Evolutionary conservation across 1,284 basidiomycete species (phyloP).

Genomic region (Entoloma clypeatum): DNA sequence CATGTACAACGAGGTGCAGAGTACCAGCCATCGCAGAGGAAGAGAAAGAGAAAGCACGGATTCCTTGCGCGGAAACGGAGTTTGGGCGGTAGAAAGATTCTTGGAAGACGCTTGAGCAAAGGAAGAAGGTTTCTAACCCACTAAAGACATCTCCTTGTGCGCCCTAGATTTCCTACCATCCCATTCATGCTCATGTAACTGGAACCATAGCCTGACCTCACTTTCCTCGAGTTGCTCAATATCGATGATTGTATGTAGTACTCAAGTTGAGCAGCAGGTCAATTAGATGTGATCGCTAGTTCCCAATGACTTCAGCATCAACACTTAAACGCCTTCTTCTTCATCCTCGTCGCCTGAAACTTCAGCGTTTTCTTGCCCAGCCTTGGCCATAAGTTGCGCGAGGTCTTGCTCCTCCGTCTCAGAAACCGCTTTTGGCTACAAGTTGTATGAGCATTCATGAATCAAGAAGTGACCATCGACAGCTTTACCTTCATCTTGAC

Average conservation of each 20-base stretch:
- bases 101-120: slow-evolving; percentile 53
- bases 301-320: too few relatives aligned
- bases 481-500: slow-evolving; percentile 91
- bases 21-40: slow-evolving; percentile 87
- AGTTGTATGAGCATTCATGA: not conserved
- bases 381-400: slow-evolving; percentile 92
- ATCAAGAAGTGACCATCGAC: not conserved
- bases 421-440: slow-evolving; percentile 91
- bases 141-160: too few relatives aligned
- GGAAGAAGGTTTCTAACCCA: slow-evolving; percentile 60
- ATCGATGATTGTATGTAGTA: too few relatives aligned
- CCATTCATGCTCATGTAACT: too few relatives aligned
- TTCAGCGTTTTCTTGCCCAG: slow-evolving; percentile 87
- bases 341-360: slow-evolving; percentile 94
- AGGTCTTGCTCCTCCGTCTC: slow-evolving; percentile 96
- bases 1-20: slow-evolving; percentile 60
- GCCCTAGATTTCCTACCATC: too few relatives aligned
- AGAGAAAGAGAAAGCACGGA: slow-evolving; percentile 85
- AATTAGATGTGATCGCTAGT: too few relatives aligned
- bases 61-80: slow-evolving; percentile 72
- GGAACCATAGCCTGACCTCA: too few relatives aligned
- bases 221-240: too few relatives aligned
- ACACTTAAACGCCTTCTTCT: too few relatives aligned
- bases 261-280: too few relatives aligned
- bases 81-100: slow-evolving; percentile 60